Base-by-base conservation (phyloP, 306 rosid species). In the Quercus ilex region DNA sequence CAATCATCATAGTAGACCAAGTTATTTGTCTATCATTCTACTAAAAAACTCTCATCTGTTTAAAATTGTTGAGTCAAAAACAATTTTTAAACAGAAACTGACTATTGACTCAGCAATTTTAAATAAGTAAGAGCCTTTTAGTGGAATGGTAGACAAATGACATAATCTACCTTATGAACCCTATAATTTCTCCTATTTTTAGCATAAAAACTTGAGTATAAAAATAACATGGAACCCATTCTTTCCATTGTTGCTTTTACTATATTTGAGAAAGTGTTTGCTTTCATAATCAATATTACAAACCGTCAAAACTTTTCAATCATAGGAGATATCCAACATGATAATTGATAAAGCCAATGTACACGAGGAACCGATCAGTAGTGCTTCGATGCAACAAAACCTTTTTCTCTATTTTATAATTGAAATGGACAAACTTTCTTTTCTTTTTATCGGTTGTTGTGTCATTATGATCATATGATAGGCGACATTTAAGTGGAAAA, bases 381-480 rank as follows among this genome's bases (percentile, higher is more conserved):
- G 20, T 74, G 53, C 67, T 62, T 30, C 82, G 63, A 76, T n/a
- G 60, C 78, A 68, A 41, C 77, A 26, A 56, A 20, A 69, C 57
- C 76, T 67, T 63, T 75, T 28, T 18, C 30, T 3, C 20, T 77
- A 73, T 71, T 53, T 69, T 84, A 41, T 41, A 58, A 53, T 49
- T 33, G 8, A 70, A 28, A 78, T 58, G 71, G 87, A 86, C 87
- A 89, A 86, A 72, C 52, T 52, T 70, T 65, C 13, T 85, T 80
- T 75, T 86, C 53, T 49, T 49, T 83, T 73, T 82, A 77, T 82
- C 75, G 83, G 80, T 57, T 74, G 77, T 64, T 31, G 82, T 80
- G 82, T 71, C 49, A 60, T 79, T 55, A 68, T 73, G 5, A 78
- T 80, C 78, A 43, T 56, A 49, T 74, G 51, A 49, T 49, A 49